Percentiles rank a stretch among this genome's conserved stretches.
Conservation (phyloP, 1,284 basidiomycete genomes). For the Boletus calvinii region DNA sequence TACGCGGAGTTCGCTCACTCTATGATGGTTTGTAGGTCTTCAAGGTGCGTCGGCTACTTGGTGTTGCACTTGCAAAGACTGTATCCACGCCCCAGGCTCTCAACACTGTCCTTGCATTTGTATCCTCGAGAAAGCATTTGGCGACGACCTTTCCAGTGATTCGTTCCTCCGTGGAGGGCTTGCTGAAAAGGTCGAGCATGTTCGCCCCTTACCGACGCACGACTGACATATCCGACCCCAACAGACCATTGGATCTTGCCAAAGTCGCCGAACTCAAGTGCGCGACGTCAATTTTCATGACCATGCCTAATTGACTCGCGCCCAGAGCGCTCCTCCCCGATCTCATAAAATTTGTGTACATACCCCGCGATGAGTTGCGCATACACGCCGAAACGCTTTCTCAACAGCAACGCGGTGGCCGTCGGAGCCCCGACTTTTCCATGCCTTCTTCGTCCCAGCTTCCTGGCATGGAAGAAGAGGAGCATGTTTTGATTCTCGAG, state of each 20-base stretch:
- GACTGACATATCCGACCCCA: conserved; percentile 11
- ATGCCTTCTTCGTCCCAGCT: conserved; percentile 22
- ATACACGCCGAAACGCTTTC: conserved; percentile 47
- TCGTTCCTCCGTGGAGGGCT: conserved; percentile 72
- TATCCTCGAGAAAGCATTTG: conserved; percentile 80
- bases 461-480: conserved; percentile 41
- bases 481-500: conserved; percentile 74
- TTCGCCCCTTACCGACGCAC: not conserved
- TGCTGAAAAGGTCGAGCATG: conserved; percentile 63
- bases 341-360: conserved; percentile 81
- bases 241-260: conserved; percentile 74
- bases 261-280: conserved; percentile 87
- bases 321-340: conserved; percentile 77
- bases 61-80: not conserved
- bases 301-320: not conserved
- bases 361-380: conserved; percentile 63
- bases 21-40: conserved; percentile 26
- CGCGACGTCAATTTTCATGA: conserved; percentile 16
- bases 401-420: conserved; percentile 24
- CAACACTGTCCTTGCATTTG: conserved; percentile 88
- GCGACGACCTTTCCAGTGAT: conserved; percentile 80
- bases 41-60: conserved; percentile 29
- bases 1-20: not conserved
- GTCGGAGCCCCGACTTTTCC: conserved; percentile 43
- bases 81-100: conserved; percentile 55